phyloP scores from a whole-genome alignment of 1,284 basidiomycete species.

The Leccinum brunneo-olivaceum region DNA sequence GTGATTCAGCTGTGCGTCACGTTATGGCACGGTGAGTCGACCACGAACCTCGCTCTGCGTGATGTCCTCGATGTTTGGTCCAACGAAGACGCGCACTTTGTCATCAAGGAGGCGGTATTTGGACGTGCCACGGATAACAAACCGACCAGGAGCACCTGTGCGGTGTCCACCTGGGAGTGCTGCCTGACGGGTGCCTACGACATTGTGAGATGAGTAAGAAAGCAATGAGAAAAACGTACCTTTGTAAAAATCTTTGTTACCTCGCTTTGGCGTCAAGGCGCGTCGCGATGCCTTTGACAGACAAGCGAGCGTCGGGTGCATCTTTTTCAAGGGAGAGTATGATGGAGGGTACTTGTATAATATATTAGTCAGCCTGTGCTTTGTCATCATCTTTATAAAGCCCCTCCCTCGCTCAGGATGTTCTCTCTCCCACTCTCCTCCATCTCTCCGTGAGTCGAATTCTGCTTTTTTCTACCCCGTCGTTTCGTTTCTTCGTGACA shows the following conservation, averaged over 20 bases:
- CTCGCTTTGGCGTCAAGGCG: conserved; percentile 76
- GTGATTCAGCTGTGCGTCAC: not conserved
- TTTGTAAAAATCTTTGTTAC: conserved; percentile 93
- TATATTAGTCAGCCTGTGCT: not conserved
- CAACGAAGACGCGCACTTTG: conserved; percentile 78
- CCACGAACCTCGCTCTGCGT: conserved; percentile 52
- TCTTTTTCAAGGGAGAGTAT: conserved; percentile 21
- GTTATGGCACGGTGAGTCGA: not conserved
- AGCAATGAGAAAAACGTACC: conserved; percentile 46
- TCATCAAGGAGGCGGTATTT: conserved; percentile 78
- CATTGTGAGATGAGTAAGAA: not conserved
- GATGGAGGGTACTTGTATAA: no score
- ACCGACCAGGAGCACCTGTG: conserved; percentile 81
- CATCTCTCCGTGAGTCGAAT: no score
- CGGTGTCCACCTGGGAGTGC: conserved; percentile 77
- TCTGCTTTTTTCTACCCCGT: no score
- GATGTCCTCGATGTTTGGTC: conserved; percentile 66
- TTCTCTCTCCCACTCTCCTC: no score
- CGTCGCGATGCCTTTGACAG: conserved; percentile 76
- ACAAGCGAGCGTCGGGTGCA: conserved; percentile 62
- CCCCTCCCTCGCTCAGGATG: no score
- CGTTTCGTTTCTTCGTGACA: no score
- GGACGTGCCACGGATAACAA: conserved; percentile 67
- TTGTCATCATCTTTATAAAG: not conserved
- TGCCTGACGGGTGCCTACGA: conserved; percentile 75